These are phyloP conservation scores for Phaeotremella fagi DNA, from an alignment of 768 basidiomycete genomes.

Conservation along the genomic window DNA sequence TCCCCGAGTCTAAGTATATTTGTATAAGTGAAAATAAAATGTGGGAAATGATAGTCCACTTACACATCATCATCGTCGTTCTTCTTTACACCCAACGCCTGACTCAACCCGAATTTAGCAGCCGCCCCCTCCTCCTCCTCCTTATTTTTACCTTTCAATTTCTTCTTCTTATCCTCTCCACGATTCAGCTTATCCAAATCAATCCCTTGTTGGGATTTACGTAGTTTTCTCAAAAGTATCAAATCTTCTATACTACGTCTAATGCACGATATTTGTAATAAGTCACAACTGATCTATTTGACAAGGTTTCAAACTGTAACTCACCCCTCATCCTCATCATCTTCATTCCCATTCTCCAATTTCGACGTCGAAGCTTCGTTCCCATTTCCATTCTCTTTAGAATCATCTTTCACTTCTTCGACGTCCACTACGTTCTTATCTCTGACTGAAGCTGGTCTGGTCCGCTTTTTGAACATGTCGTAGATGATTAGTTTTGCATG, in stretches of 20 bases:
- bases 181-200: conserved; percentile 77
- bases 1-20: conserved; percentile 52
- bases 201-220: conserved; percentile 68
- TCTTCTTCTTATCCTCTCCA: conserved; percentile 64
- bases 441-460: conserved; percentile 44
- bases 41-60: conserved; percentile 36
- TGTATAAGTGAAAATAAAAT: conserved; percentile 1
- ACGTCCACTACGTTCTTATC: conserved; percentile 27
- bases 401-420: conserved; percentile 7
- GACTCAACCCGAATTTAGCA: conserved; percentile 55
- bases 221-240: conserved; percentile 73
- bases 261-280: neutral
- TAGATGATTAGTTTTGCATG: too few species aligned
- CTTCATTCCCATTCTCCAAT: conserved; percentile 14
- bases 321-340: conserved; percentile 39
- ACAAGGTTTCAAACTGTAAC: conserved; percentile 1
- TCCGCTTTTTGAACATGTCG: conserved; percentile 50
- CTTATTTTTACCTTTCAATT: conserved; percentile 58
- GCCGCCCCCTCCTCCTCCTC: conserved; percentile 49
- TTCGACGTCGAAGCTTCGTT: conserved; percentile 1
- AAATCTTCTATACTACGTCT: conserved; percentile 63
- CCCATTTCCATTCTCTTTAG: conserved; percentile 1
- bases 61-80: conserved; percentile 58
- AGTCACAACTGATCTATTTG: neutral
- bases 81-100: conserved; percentile 50